Base-by-base conservation (phyloP, 2,329 filamentous ascomycete species). In the Aspergillus ustus region DNA sequence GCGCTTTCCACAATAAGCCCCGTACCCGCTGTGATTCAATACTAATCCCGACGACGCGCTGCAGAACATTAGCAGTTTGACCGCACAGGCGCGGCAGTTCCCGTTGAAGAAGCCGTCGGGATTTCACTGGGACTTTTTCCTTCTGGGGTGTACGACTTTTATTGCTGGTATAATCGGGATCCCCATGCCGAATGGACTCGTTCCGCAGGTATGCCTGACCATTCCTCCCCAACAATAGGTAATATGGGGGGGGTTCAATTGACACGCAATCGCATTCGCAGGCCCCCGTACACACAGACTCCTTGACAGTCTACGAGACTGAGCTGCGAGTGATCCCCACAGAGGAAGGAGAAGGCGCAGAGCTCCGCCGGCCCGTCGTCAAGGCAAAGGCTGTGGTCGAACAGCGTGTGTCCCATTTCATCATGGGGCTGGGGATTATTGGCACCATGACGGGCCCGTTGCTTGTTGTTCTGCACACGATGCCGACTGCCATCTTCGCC, bases 71-170 rank as follows among this genome's bases (percentile, higher is more conserved):
- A 1, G 91, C 89, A 86, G 83, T 5, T 83, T 93, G 44, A 92
- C 92, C 50, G 89, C 90, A 15, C 91, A 93, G 72, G 90, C 89
- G 46, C 91, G 89, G 65, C 90, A 93, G 69, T 93, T 91, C 66
- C 91, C 90, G 0, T 85, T 93, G 13, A 83, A 85, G 29, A 93
- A 93, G 69, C 91, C 91, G 1, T 89, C 90, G 44, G 91, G 91
- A 19, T 93, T 93, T 70, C 91, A 93, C 77, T 93, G 90, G 90
- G 91, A 93, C 70, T 78, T 93, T 49, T 92, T 93, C 76, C 85
- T 93, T 46, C 86, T 93, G 0, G 91, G 91, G 9, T 79, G 91
- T 44, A 92, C 90, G 1, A 92, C 90, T 0, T 89, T 88, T 52
- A 77, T 92, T 2, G 87, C 89, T 1, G 91, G 90, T 4, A 81